These are phyloP conservation scores for Coccinonectria pachysandricola DNA, from an alignment of 2,329 filamentous ascomycete species.

Conservation along the genomic window DNA sequence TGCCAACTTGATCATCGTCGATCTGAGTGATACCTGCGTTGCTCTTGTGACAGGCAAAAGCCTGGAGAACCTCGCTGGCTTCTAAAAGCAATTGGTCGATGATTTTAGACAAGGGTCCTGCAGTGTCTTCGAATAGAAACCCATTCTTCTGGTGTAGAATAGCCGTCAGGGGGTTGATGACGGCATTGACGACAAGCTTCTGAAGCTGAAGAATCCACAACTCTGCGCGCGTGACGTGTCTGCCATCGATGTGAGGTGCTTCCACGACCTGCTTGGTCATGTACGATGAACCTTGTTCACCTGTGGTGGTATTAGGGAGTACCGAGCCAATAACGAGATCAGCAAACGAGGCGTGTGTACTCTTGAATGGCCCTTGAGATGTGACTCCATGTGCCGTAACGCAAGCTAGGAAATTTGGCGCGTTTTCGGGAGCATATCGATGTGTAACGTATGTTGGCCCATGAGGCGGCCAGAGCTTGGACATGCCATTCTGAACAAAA, in stretches of 20 bases:
- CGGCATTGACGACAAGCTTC: constrained; percentile 70
- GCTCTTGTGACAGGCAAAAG: constrained; percentile 51
- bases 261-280: constrained; percentile 31
- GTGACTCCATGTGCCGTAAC: constrained; percentile 48
- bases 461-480: constrained; percentile 47
- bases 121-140: constrained; percentile 52
- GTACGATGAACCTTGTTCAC: constrained; percentile 17
- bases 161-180: constrained; percentile 79
- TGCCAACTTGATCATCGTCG: constrained; percentile 1
- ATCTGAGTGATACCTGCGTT: constrained; percentile 27
- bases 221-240: constrained; percentile 29
- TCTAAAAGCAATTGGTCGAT: constrained; percentile 66
- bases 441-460: constrained; percentile 32
- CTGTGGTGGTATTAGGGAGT: constrained; percentile 15
- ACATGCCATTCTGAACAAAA: constrained; percentile 85
- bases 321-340: constrained; percentile 39
- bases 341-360: constrained; percentile 41
- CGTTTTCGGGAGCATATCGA: constrained; percentile 26
- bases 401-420: constrained; percentile 64
- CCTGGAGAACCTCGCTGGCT: constrained; percentile 60
- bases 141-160: constrained; percentile 71
- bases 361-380: constrained; percentile 39
- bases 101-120: constrained; percentile 40
- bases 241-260: constrained; percentile 34
- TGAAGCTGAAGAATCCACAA: constrained; percentile 62